These are phyloP conservation scores for Podospora bellae-mahoneyi DNA, from an alignment of 495 filamentous ascomycete genomes.

Conservation along the genomic window DNA sequence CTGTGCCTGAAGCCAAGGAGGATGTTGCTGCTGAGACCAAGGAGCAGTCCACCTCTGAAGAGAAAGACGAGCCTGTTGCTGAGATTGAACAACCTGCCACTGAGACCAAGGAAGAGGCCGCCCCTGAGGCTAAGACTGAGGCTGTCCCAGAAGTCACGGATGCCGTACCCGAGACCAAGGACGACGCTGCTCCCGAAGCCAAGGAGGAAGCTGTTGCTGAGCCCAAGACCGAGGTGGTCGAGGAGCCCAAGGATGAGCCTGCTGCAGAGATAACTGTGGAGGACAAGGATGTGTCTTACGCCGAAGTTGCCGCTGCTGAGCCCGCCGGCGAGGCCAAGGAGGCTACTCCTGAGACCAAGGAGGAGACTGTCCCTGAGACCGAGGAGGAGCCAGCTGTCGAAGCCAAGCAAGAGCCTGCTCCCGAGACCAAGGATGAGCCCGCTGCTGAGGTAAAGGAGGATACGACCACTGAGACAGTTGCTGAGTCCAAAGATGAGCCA, in stretches of 20 bases:
- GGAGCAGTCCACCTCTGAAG: background rate
- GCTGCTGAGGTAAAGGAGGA: slow-evolving; percentile 5
- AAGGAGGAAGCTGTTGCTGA: slow-evolving; percentile 1
- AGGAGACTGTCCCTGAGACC: background rate
- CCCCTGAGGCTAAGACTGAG: slow-evolving; percentile 5
- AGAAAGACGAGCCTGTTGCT: background rate
- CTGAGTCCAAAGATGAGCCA: slow-evolving; percentile 7
- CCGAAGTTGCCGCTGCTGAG: slow-evolving; percentile 2
- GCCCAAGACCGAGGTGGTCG: background rate
- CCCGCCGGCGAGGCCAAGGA: slow-evolving; percentile 5
- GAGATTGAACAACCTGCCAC: background rate
- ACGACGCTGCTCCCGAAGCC: background rate
- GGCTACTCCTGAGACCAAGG: background rate
- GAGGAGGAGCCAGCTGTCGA: background rate
- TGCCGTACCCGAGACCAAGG: slow-evolving; percentile 2
- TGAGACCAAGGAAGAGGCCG: slow-evolving; percentile 2
- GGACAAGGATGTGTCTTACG: background rate
- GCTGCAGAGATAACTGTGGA: background rate
- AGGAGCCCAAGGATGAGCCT: background rate
- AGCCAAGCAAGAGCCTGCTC: background rate
- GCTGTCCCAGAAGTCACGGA: slow-evolving; percentile 6
- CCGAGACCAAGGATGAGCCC: slow-evolving; percentile 8
- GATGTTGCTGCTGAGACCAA: slow-evolving; percentile 1
- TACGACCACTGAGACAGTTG: background rate
- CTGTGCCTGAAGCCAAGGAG: slow-evolving; percentile 7